Base-by-base conservation (phyloP, 2,329 filamentous ascomycete genomes). In the Amphichorda felina region DNA sequence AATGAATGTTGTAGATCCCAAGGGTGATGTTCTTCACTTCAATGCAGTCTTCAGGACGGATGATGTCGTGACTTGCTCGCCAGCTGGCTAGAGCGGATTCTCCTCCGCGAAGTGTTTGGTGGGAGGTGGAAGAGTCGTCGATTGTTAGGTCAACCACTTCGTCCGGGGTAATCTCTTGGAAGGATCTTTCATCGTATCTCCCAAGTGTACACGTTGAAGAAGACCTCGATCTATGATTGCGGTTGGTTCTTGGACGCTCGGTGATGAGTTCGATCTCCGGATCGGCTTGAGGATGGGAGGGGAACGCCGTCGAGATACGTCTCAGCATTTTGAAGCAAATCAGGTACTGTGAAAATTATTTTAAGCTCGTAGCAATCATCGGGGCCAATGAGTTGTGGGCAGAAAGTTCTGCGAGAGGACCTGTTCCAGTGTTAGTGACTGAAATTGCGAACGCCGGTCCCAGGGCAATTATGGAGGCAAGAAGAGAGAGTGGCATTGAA, bases 1-100 rank as follows among this genome's bases (percentile, higher is more conserved):
- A 61, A 2, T 55, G 31, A 5, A 63, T 45, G 2, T 40, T 35
- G 26, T 49, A 50, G 1, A 39, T 35, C 4, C 49, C 50, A 5
- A 50, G 25, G 2, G 27, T 19, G 7, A 45, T 45, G 10, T 43
- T 17, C 6, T 35, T 24, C 2, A 61, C 39, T 27, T 59, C 45
- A 10, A 61, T 38, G 5, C 57, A 47, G 3, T 47, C 46, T 1
- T 47, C 50, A 4, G 42, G 21, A 17, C 45, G 39, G 16, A 55
- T 42, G 4, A 28, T 16, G 5, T 32, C 37, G 3, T 30, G 40
- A 3, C 22, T 33, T 4, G 44, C 14, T 8, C 35, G 38, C 11
- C 48, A 29, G 8, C 21, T 37, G 10, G 45, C 42, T 4, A 57
- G 24, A 2, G 43, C 16, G 3, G 44, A 36, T 24, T 57, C 54